Base-by-base conservation (phyloP, 2,329 filamentous ascomycete genomes). In the Verticillium alfalfae region DNA sequence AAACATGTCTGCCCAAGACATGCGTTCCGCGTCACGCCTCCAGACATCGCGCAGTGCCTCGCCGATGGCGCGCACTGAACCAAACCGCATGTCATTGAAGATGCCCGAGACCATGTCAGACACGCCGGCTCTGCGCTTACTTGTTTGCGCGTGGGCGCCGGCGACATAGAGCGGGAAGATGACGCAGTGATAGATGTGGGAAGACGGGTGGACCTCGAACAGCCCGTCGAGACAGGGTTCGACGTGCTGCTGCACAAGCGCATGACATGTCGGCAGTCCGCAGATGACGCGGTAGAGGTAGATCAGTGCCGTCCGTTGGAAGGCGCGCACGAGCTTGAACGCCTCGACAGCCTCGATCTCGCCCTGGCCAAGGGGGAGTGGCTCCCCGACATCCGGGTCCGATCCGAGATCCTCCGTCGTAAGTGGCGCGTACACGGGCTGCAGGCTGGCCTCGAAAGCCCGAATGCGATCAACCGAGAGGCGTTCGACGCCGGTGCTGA, bases 261-360 rank as follows among this genome's bases (percentile, higher is more conserved):
- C 69, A 61, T 80, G 76, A 2, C 68, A 68, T 2, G 73, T 70
- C 2, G 75, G 70, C 4, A 79, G 67, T 0, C 74, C 71, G 59
- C 76, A 78, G 3, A 80, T 67, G 18, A 76, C 76, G 38, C 77
- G 70, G 61, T 79, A 79, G 0, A 79, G 66, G 60, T 77, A 79
- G 13, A 79, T 74, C 5, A 77, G 70, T 0, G 75, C 77, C 0
- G 75, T 69, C 38, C 76, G 74, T n/a, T 76, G 75, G 56, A 79
- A 79, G 4, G 76, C 71, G 0, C 72, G 67, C 60, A 77, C 76
- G 2, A 76, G 70, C 0, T 70, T 70, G 31, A 72, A 72, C 0
- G 74, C 70, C 45, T 75, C 70, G 4, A 71, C 72, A 0, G 67
- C 69, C n/a, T 74, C 69, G 2, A 69, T 63, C n/a, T 72, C 70